Evolutionary conservation across 495 filamentous ascomycete species (phyloP), one percentile per base, ranked within the genome.

Genomic region (Endocarpon pusillum): DNA sequence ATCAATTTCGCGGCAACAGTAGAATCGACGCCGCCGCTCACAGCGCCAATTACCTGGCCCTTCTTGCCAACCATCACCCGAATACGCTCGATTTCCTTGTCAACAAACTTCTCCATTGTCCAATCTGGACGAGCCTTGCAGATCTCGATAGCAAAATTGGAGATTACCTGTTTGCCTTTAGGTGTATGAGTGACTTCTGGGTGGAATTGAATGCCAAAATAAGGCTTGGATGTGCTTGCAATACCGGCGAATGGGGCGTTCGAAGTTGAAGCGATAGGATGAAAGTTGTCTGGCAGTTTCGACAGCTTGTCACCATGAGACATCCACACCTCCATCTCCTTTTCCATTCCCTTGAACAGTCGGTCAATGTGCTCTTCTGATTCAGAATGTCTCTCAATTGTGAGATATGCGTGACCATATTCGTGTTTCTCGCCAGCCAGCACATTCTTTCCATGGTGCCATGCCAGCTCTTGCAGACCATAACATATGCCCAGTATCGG

Each of bases 21-120:
- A 6, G 70, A 78, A 51, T 97, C 89, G 3, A 97, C 89, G 46
- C 89, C 89, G 43, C 89, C 89, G 39, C 73, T 82, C 19, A 86
- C 79, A 30, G 81, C 79, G 19, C 81, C 81, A 39, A 93, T 69
- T 10, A 93, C 86, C 48, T 86, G 84, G 0, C 69, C 85, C 32
- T 66, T 74, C 11, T 71, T 61, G 4, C 86, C 85, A 22, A 94
- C 86, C 10, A 86, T 57, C 3, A 69, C 56, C 22, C 78, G 62
- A 41, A 94, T 93, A 19, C 80, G 62, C 12, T 57, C 52, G 45
- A 93, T 78, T 50, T 89, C 81, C 42, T 78, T 66, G 35, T 80
- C 70, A 2, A 82, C 63, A 50, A 94, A 94, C 39, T 69, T 64
- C 18, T 61, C 58, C 85, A 93, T 93, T 2, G 66, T 73, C 85